Conservation (phyloP, 208 protist species). For the Naegleria fowleri region DNA sequence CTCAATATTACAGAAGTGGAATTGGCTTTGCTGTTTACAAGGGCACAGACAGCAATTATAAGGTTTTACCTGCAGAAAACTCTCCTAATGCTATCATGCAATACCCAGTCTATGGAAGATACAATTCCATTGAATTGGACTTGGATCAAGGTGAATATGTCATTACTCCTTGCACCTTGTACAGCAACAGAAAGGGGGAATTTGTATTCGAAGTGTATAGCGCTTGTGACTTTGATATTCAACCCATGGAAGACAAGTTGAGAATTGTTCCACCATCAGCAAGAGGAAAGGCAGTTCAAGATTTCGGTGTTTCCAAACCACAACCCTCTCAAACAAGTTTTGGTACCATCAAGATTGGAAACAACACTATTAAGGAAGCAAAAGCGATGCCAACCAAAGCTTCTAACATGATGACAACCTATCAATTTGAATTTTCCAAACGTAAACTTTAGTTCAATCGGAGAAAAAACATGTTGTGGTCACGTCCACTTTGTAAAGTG, state of each 20-base stretch:
- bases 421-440: not conserved
- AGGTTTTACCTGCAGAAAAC: not conserved
- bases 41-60: not conserved
- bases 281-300: not conserved
- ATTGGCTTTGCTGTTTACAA: constrained; percentile 18
- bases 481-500: no score
- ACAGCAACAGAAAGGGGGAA: not conserved
- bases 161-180: not conserved
- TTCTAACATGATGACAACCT: not conserved
- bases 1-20: constrained; percentile 20
- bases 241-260: not conserved
- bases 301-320: not conserved
- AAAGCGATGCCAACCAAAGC: not conserved
- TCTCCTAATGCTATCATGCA: not conserved
- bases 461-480: no score
- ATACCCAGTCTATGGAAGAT: constrained; percentile 13
- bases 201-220: not conserved
- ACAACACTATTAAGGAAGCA: no score
- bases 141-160: not conserved
- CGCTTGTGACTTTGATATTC: not conserved
- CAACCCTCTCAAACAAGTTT: not conserved
- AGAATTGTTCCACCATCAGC: not conserved
- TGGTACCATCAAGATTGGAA: not conserved
- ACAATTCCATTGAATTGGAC: not conserved
- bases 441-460: not conserved